phyloP scores from a whole-genome alignment of 163 green algal species.

The Smithsoniella earleae region DNA sequence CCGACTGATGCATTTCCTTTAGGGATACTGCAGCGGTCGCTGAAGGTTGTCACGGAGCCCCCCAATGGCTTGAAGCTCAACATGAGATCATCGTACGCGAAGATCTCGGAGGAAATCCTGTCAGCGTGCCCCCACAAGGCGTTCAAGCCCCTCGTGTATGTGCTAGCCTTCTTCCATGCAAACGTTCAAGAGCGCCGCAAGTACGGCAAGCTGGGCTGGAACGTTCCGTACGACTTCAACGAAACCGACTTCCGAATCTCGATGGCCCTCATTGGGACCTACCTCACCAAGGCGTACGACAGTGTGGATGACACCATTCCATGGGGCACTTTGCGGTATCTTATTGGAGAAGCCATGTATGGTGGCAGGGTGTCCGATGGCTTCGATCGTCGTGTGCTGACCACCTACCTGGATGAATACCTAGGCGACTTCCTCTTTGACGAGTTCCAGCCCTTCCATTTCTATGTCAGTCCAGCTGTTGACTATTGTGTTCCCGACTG shows the following conservation, averaged over 20 bases:
- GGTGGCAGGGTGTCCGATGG: constrained; percentile 72
- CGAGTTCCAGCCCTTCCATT: constrained; percentile 70
- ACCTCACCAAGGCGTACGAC: constrained; percentile 66
- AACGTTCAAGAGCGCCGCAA: constrained; percentile 68
- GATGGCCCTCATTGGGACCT: constrained; percentile 68
- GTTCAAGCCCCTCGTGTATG: constrained; percentile 71
- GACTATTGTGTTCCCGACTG: constrained; percentile 48
- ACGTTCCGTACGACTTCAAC: constrained; percentile 88
- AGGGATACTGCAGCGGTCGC: constrained; percentile 68
- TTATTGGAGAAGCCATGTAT: constrained; percentile 77
- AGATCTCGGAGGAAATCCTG: constrained; percentile 71
- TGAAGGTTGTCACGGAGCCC: constrained; percentile 85
- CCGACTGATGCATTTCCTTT: constrained; percentile 73
- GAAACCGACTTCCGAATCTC: constrained; percentile 86
- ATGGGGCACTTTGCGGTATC: constrained; percentile 75
- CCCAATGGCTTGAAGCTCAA: constrained; percentile 83
- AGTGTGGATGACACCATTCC: constrained; percentile 61
- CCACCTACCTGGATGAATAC: constrained; percentile 82
- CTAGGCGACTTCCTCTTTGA: constrained; percentile 82
- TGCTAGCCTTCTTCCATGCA: constrained; percentile 78
- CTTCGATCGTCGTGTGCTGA: constrained; percentile 72
- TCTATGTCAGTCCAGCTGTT: constrained; percentile 50
- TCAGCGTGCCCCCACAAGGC: constrained; percentile 60
- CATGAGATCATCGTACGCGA: constrained; percentile 71
- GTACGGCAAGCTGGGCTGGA: constrained; percentile 83